Percentiles rank a stretch among this genome's conserved stretches.
phyloP scores from a whole-genome alignment of 179 eudicot species.

The Sideroxylon spinosum region DNA sequence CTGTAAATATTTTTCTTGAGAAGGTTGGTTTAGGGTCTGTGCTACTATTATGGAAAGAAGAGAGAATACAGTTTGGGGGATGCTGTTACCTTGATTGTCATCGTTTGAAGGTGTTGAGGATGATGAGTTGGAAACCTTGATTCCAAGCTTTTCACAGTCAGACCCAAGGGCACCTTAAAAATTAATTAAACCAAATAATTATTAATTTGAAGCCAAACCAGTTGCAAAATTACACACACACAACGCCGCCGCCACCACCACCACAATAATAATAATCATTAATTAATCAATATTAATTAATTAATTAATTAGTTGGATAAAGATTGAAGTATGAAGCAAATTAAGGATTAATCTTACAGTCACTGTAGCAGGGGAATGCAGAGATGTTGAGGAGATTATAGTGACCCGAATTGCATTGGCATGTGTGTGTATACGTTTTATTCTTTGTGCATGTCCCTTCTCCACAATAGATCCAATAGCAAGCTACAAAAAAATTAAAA shows the following conservation, averaged over 20 bases:
- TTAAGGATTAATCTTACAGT: constrained; percentile 42
- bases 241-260: too few relatives aligned
- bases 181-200: constrained; percentile 2
- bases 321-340: background rate
- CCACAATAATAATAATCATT: too few relatives aligned
- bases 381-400: constrained; percentile 55
- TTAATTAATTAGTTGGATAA: background rate
- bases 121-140: constrained; percentile 31
- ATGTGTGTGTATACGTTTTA: constrained; percentile 40
- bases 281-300: too few relatives aligned
- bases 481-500: constrained; percentile 38
- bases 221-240: too few relatives aligned
- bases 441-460: constrained; percentile 62
- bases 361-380: constrained; percentile 65
- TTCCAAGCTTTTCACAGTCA: constrained; percentile 59
- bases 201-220: too few relatives aligned
- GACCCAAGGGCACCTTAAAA: constrained; percentile 66
- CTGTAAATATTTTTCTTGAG: too few relatives aligned
- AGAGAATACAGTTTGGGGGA: background rate
- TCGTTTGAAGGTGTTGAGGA: constrained; percentile 18
- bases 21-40: too few relatives aligned
- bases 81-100: background rate
- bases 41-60: background rate
- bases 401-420: constrained; percentile 55
- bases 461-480: constrained; percentile 74